Base-by-base conservation (phyloP, 345 rosid genomes). In the Eutrema heterophyllum region DNA sequence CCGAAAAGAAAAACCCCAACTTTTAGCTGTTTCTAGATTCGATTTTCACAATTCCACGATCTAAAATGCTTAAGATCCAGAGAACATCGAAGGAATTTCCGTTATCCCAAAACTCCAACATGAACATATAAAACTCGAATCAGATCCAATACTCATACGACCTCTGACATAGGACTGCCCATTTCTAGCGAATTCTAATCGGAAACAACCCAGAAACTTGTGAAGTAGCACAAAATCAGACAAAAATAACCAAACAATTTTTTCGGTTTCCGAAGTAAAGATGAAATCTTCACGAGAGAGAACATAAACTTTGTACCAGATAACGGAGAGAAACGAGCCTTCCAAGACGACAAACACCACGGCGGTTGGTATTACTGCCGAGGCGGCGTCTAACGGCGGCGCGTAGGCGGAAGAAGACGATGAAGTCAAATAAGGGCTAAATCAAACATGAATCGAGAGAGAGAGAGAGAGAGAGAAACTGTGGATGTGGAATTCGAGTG, bases 81-180 rank as follows among this genome's bases (percentile, higher is more conserved):
- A 68, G 15, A 8, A 56, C 4, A 33, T 8, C 1, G 43, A 39
- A 67, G 10, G 18, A 14, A 5, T 13, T 41, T 13, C 8, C 36
- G 48, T 52, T 6, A 26, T 66, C 53, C 5, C 18, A 41, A 67
- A 59, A n/a, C 21, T 39, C 41, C 5, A 55, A 24, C 32, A 55
- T 56, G 67, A 58, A 66, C 30, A 24, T 15, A 32, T 9, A 6
- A 2, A 21, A 21, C 40, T 77, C 32, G 11, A 70, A 48, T 56
- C 71, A 70, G 80, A 76, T 76, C 80, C 74, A 39, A 26, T 53
- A 54, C 65, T 68, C 11, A 27, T 29, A 63, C 51, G 56, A 64
- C 2, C 46, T 10, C 24, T 29, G 6, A 51, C 15, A 6, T 7
- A 39, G 4, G 38, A 67, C 50, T 67, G 26, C 41, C 27, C 38